A percentile compares a stretch with the other conserved stretches of the same genome.
phyloP scores from a whole-genome alignment of 805 yeast genomes.

The Metschnikowia picachoensis region DNA sequence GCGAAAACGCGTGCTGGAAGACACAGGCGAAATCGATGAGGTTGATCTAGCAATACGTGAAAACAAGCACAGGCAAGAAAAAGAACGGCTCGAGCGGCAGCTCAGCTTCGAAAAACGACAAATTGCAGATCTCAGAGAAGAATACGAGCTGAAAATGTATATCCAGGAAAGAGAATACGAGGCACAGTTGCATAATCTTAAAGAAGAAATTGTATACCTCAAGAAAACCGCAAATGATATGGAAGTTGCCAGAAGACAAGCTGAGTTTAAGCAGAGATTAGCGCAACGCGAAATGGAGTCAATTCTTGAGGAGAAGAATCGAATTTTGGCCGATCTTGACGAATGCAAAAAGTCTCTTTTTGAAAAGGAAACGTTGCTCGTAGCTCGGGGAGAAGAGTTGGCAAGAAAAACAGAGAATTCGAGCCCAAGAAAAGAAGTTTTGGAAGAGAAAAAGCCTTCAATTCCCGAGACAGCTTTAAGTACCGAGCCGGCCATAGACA shows the following conservation, averaged over 20 bases:
- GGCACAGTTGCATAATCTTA: slow-evolving; percentile 2
- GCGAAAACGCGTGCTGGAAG: neutral
- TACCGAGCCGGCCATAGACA: too few species aligned
- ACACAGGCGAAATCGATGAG: slow-evolving; percentile 3
- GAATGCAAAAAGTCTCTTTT: neutral
- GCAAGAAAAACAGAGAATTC: too few species aligned
- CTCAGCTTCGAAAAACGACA: neutral
- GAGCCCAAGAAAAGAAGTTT: too few species aligned
- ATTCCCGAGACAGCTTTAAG: too few species aligned
- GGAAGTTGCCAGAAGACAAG: too few species aligned
- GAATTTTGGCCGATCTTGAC: neutral
- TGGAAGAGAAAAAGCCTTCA: too few species aligned
- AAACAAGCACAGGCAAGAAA: slow-evolving; percentile 5
- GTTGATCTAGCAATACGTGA: slow-evolving; percentile 8
- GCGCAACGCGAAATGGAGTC: neutral
- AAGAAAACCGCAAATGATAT: too few species aligned
- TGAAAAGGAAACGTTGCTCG: neutral
- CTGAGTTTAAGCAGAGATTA: too few species aligned
- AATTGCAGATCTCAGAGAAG: neutral
- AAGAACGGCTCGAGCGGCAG: slow-evolving; percentile 1
- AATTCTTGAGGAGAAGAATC: neutral
- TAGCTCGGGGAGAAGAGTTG: neutral
- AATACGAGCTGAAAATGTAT: slow-evolving; percentile 11
- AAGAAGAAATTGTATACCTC: too few species aligned
- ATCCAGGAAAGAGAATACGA: slow-evolving; percentile 7